Percentiles rank a stretch among this genome's conserved stretches.
Evolutionary conservation across 2,329 filamentous ascomycete genomes (phyloP).

Genomic region (Calonectria fujianensis): DNA sequence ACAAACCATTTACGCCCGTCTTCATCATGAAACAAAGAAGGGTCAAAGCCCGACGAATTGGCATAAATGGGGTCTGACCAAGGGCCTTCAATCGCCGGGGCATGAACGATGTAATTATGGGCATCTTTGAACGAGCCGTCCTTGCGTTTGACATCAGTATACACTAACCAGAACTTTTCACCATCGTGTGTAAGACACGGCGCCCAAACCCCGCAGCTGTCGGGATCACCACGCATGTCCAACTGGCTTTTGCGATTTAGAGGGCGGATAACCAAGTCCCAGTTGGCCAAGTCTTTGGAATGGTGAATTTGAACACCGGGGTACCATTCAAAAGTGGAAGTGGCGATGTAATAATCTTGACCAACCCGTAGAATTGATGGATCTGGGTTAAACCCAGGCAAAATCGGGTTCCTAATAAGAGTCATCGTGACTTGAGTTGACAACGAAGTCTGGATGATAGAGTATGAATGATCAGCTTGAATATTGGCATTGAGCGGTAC

Average conservation of each 20-base stretch:
- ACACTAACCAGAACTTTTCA: constrained; percentile 77
- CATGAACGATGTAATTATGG: constrained; percentile 77
- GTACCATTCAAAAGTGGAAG: constrained; percentile 48
- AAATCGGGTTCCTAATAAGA: constrained; percentile 71
- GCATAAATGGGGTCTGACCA: constrained; percentile 77
- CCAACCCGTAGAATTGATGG: constrained; percentile 42
- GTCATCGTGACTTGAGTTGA: constrained; percentile 61
- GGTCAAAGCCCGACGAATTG: constrained; percentile 79
- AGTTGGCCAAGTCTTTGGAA: constrained; percentile 44
- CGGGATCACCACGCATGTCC: constrained; percentile 75
- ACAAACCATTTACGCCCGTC: constrained; percentile 74
- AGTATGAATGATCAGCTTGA: not conserved
- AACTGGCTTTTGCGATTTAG: constrained; percentile 70
- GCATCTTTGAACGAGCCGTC: constrained; percentile 80
- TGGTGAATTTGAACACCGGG: constrained; percentile 48
- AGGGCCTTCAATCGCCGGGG: constrained; percentile 72
- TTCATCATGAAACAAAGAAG: constrained; percentile 75
- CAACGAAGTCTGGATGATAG: not conserved
- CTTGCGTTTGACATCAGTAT: constrained; percentile 80
- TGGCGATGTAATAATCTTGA: constrained; percentile 45
- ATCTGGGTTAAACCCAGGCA: constrained; percentile 69
- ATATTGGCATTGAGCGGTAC: not conserved
- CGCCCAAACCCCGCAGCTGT: constrained; percentile 79
- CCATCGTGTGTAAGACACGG: constrained; percentile 79
- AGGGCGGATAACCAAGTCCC: constrained; percentile 61